Conservation (phyloP, 495 filamentous ascomycete species). For the Talaromyces proteolyticus region DNA sequence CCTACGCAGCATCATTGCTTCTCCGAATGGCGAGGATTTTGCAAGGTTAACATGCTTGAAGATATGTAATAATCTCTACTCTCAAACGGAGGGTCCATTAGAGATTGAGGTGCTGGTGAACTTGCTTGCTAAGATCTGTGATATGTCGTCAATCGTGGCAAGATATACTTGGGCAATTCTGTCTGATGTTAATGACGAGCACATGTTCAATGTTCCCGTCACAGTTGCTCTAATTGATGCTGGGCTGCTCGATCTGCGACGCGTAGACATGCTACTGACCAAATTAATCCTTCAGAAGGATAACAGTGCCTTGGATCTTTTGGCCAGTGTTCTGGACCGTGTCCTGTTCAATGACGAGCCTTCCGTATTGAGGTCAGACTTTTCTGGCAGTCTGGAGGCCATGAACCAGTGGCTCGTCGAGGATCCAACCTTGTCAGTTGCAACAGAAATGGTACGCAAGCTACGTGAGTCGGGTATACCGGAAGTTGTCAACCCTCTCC, state of each 20-base stretch:
- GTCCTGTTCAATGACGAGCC: conserved; percentile 72
- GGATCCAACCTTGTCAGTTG: conserved; percentile 58
- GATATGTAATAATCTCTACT: conserved; percentile 64
- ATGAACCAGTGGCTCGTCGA: conserved; percentile 77
- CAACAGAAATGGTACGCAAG: conserved; percentile 65
- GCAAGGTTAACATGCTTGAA: conserved; percentile 62
- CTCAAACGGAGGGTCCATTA: conserved; percentile 50
- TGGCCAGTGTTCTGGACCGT: conserved; percentile 68
- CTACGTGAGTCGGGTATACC: conserved; percentile 57
- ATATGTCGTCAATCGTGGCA: conserved; percentile 67
- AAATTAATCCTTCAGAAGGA: conserved; percentile 65
- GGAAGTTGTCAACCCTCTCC: conserved; percentile 39
- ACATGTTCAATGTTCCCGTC: conserved; percentile 71
- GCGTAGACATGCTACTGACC: conserved; percentile 70
- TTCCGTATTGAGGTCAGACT: conserved; percentile 74
- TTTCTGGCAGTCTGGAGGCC: conserved; percentile 72
- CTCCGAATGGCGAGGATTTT: conserved; percentile 56
- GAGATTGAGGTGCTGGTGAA: conserved; percentile 80
- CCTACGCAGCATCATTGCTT: conserved; percentile 40
- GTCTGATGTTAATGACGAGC: conserved; percentile 62
- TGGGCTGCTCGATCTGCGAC: conserved; percentile 68
- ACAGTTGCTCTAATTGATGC: conserved; percentile 70
- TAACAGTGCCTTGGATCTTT: conserved; percentile 62
- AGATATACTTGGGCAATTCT: conserved; percentile 61
- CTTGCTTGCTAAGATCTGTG: conserved; percentile 73